Evolutionary conservation across 257 asterid species (phyloP).

Genomic region (Oldenlandia corymbosa): DNA sequence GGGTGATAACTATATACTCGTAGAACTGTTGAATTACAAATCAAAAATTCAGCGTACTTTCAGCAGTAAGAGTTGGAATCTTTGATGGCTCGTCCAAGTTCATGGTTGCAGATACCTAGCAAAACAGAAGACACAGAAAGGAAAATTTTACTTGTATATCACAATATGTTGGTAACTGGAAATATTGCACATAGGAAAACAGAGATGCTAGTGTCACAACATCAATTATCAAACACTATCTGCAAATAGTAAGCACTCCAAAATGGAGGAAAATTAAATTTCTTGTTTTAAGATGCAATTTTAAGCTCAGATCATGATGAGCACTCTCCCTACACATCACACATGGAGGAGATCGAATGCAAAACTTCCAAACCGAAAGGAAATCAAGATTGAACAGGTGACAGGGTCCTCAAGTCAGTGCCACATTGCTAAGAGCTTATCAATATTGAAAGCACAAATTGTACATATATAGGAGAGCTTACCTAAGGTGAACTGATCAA

Average conservation of each 20-base stretch:
- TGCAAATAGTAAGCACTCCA: background rate
- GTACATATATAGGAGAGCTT: no score
- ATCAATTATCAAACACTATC: no score
- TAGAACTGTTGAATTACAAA: no score
- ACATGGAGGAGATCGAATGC: background rate
- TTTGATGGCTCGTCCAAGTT: conserved; percentile 22
- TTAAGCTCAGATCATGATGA: background rate
- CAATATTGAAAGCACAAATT: no score
- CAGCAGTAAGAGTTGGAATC: conserved; percentile 25
- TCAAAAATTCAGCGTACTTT: conserved; percentile 26
- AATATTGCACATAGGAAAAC: background rate
- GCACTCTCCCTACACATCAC: background rate
- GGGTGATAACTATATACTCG: no score
- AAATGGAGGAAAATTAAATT: background rate
- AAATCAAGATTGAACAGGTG: background rate
- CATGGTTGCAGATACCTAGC: conserved; percentile 29
- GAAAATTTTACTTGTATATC: background rate
- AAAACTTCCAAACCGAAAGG: background rate
- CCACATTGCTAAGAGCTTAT: background rate
- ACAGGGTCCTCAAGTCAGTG: background rate
- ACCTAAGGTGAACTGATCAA: no score
- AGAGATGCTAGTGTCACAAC: background rate
- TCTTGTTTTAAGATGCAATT: background rate
- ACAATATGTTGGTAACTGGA: no score
- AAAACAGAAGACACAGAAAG: background rate